A percentile compares a stretch with the other conserved stretches of the same genome.
Evolutionary conservation across 176 grass and related monocot species (phyloP).

Genomic region (Cocos nucifera): DNA sequence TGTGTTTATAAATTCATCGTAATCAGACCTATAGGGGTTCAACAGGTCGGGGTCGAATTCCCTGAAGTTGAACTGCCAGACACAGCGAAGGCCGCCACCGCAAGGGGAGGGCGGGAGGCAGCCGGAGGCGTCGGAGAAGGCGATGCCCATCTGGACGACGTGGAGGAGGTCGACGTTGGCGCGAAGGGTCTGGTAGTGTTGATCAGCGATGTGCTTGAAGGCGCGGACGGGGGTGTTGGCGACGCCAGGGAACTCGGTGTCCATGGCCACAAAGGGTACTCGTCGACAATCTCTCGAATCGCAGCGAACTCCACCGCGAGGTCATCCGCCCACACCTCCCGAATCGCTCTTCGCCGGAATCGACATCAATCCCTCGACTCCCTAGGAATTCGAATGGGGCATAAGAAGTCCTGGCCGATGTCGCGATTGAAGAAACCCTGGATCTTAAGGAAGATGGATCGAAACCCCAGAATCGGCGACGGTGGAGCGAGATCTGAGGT

Average conservation of each 20-base stretch:
- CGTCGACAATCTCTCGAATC: slow-evolving; percentile 7
- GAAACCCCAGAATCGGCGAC: too few species aligned
- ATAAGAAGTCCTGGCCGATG: too few species aligned
- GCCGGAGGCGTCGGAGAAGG: slow-evolving; percentile 10
- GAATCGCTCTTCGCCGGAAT: slow-evolving; percentile 4
- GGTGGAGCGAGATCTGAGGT: too few species aligned
- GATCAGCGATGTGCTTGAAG: slow-evolving; percentile 1
- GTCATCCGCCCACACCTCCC: slow-evolving; percentile 1
- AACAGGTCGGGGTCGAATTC: too few species aligned
- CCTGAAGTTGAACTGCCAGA: too few species aligned
- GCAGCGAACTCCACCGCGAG: slow-evolving; percentile 1
- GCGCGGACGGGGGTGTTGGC: background rate
- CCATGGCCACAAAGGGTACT: slow-evolving; percentile 7
- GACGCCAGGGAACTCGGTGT: slow-evolving; percentile 17
- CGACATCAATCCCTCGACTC: background rate
- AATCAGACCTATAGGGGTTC: too few species aligned
- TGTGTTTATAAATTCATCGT: too few species aligned
- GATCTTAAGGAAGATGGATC: too few species aligned
- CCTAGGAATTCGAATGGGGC: too few species aligned
- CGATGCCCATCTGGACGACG: slow-evolving; percentile 9
- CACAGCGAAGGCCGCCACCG: background rate
- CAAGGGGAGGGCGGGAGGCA: slow-evolving; percentile 4
- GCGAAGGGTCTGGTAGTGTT: background rate
- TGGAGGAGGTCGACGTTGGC: slow-evolving; percentile 10
- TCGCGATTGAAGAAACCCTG: too few species aligned